These are phyloP conservation scores for Eucalyptus regnans DNA, from an alignment of 345 rosid species.

Conservation along the genomic window DNA sequence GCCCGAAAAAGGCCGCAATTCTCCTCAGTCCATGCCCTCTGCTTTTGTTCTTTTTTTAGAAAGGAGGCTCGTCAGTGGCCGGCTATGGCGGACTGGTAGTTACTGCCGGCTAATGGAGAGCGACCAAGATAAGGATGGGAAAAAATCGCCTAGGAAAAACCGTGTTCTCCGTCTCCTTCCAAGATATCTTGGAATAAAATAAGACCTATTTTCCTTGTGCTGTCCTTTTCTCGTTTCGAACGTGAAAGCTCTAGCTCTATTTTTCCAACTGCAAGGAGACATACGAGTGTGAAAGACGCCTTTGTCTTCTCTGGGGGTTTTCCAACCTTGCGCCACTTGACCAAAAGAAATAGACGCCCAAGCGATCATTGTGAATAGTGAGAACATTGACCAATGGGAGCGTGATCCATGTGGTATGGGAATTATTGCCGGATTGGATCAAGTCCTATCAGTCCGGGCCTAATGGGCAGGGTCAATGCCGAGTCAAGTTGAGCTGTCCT, in stretches of 20 bases:
- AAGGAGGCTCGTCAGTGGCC: neutral
- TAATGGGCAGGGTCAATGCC: too few relatives aligned
- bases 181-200: neutral
- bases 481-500: too few relatives aligned
- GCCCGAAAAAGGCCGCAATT: neutral
- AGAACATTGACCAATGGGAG: too few relatives aligned
- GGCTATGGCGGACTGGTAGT: neutral
- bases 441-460: too few relatives aligned
- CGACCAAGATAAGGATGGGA: neutral
- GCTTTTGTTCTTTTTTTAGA: neutral
- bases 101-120: neutral
- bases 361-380: too few relatives aligned
- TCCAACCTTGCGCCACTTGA: neutral
- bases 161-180: neutral
- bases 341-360: neutral
- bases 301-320: neutral
- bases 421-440: neutral
- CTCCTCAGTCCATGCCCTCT: neutral
- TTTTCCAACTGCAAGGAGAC: fast-evolving
- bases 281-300: neutral
- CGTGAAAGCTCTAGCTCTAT: neutral
- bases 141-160: neutral
- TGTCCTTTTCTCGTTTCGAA: neutral
- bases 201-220: neutral
- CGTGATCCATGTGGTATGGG: neutral